Evolutionary conservation across 306 rosid species (phyloP), one percentile per base, ranked within the genome.

Genomic region (Glycine soja): DNA sequence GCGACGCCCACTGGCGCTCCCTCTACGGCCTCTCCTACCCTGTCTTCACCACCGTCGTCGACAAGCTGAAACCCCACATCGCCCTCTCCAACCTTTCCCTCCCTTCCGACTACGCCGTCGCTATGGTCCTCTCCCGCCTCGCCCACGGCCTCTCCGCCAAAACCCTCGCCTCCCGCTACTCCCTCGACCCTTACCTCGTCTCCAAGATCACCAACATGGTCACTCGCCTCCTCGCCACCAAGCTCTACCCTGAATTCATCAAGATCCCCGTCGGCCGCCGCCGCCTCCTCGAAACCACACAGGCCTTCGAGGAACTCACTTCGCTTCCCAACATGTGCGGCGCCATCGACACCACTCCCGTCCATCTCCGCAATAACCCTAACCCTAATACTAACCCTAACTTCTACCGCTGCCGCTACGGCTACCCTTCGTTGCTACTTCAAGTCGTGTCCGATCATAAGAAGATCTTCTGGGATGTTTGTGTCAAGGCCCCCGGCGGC

Each of bases 191-290:
- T 13, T 95, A 90, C 72, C 92, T 93, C 12, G 88, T 93, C 51
- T 88, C 99, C 76, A 95, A 93, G 82, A 95, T 95, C 81, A 95
- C 99, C 73, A 95, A 95, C 88, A 93, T 95, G 98, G 94, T 91
- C 75, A 95, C 97, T 15, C 94, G 98, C 62, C 95, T 93, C 11
- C 87, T 95, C 4, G 95, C 97, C 7, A 95, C 99, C n/a, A 93
- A 91, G 80, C 93, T 95, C 52, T 95, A 91, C 82, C 93, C 92
- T 0, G 97, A 95, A 10, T 91, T 91, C 83, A 95, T 95, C 64
- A 91, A 93, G 75, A 90, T 95, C 65, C 99, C 98, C 0, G 97
- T 89, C 8, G 88, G 90, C 43, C 93, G 92, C 5, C 93, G 96
- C 56, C 80, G 99, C 3, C 86, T 93, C 10, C 51, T 87, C 3